Percentiles rank a stretch among this genome's conserved stretches.
These are phyloP conservation scores for Pseudogymnoascus sp. DNA, from an alignment of 2,329 filamentous ascomycete genomes.

Conservation along the genomic window DNA sequence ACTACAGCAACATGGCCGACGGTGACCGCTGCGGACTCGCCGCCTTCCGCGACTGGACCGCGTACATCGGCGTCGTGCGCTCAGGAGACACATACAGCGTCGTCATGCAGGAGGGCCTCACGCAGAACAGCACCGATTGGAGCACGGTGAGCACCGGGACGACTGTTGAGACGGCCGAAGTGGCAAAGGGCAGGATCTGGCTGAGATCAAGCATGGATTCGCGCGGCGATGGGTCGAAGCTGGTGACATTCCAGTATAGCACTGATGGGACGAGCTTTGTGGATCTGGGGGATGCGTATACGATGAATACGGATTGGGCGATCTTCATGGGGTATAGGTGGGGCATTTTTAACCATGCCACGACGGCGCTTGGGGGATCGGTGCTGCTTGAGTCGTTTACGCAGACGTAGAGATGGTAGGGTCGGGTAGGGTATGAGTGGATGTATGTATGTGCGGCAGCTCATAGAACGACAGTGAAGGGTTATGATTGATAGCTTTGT, in stretches of 20 bases:
- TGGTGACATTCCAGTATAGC: conserved; percentile 37
- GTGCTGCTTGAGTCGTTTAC: conserved; percentile 24
- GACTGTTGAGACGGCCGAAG: conserved; percentile 19
- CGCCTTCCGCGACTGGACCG: conserved; percentile 45
- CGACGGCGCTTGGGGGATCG: conserved; percentile 35
- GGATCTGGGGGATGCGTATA: conserved; percentile 28
- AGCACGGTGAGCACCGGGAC: conserved; percentile 26
- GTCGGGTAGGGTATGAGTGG: not conserved
- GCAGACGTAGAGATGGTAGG: not conserved
- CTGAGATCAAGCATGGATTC: conserved; percentile 33
- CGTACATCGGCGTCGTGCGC: conserved; percentile 45
- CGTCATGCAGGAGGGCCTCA: conserved; percentile 24
- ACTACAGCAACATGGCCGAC: conserved; percentile 41
- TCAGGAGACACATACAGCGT: conserved; percentile 27
- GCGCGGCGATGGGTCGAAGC: conserved; percentile 24
- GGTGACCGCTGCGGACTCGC: conserved; percentile 48
- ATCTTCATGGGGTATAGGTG: conserved; percentile 44
- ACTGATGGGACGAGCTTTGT: conserved; percentile 35
- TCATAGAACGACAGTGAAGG: not conserved
- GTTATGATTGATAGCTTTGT: not conserved
- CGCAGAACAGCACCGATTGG: conserved; percentile 28
- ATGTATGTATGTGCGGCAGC: too few species aligned
- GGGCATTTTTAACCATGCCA: conserved; percentile 45
- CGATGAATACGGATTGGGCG: conserved; percentile 36
- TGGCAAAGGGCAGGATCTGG: conserved; percentile 28